Evolutionary conservation across 2,329 filamentous ascomycete species (phyloP), one percentile per base, ranked within the genome.

Genomic region (Rosellinia necatrix): DNA sequence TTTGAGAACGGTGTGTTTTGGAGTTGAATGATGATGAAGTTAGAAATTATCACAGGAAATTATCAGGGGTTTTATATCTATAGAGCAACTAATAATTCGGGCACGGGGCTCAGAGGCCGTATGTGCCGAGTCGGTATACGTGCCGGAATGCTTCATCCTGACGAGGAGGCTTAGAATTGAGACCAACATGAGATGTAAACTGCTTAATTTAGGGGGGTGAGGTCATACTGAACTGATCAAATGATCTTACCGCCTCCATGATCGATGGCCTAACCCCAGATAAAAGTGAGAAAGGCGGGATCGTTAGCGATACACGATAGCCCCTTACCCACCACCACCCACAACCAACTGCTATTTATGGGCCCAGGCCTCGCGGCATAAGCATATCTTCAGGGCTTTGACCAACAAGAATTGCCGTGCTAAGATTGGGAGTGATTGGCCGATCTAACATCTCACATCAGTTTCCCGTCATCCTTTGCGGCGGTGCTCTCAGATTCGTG

Each of bases 401-500:
- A 35, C 34, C 22, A 47, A 52, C 53, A 13, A 27, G 15, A 24
- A n/a, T 35, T 17, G 35, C 37, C 12, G 13, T 35, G 10, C 24
- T 38, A 24, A 42, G 35, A 3, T 32, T 10, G 9, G 7, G 12
- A 24, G 3, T 48, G 19, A 56, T 37, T 52, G 41, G 48, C 12
- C 7, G 6, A 22, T 25, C 17, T 12, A 29, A 15, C n/a, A 52
- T 56, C 48, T 52, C 19, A 56, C 48, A 32, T 56, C 35, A 56
- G 35, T 17, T 22, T 8, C 29, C 9, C 29, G 24, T 13, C 25
- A 25, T 37, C 22, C 32, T 37, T 47, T 29, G 27, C 42, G 35
- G 35, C 35, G 41, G 29, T n/a, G 34, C 8, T 34, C 50, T 48
- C 30, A 32, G 22, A 32, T n/a, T 34, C 15, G 5, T 46, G 4